Evolutionary conservation across 371 early-diverging fungal genomes (phyloP).

Genomic region (Syncephalastrum contaminatum): DNA sequence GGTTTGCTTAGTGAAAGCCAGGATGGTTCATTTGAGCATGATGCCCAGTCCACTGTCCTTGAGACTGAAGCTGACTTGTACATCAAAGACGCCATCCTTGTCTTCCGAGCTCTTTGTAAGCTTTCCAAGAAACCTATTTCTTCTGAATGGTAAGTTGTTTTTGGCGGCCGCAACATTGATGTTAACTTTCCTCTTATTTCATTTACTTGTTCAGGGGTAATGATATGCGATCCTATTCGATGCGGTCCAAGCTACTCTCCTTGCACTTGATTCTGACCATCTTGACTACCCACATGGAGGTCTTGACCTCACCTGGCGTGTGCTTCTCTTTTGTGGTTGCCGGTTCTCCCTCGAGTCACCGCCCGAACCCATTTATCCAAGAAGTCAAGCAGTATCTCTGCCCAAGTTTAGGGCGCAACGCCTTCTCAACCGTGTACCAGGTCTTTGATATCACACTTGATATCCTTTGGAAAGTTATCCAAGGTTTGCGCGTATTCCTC

Average conservation of each 20-base stretch:
- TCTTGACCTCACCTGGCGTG: slow-evolving; percentile 51
- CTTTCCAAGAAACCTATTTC: slow-evolving; percentile 76
- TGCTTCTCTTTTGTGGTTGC: slow-evolving; percentile 14
- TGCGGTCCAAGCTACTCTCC: slow-evolving; percentile 66
- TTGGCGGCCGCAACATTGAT: no score
- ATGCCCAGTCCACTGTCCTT: slow-evolving; percentile 9
- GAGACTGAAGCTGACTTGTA: slow-evolving; percentile 50
- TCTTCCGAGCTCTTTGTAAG: slow-evolving; percentile 91
- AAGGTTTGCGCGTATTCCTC: slow-evolving; percentile 66
- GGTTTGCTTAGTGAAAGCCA: slow-evolving; percentile 16
- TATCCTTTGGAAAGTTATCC: slow-evolving; percentile 76
- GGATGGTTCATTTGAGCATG: slow-evolving; percentile 34
- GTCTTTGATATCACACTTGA: slow-evolving; percentile 84
- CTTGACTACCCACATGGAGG: slow-evolving; percentile 55
- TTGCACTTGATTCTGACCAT: slow-evolving; percentile 60
- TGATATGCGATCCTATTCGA: slow-evolving; percentile 53
- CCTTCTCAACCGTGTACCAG: slow-evolving; percentile 73
- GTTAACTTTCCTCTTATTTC: slow-evolving; percentile 1
- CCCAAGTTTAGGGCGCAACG: slow-evolving; percentile 77
- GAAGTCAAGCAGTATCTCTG: slow-evolving; percentile 85
- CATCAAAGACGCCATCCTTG: slow-evolving; percentile 80
- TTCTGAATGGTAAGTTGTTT: slow-evolving; percentile 50
- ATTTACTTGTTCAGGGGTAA: slow-evolving; percentile 30
- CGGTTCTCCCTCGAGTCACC: background rate
- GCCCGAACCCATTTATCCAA: slow-evolving; percentile 64